These are phyloP conservation scores for Tetraselmis striata DNA, from an alignment of 139 green algal species.

Conservation along the genomic window DNA sequence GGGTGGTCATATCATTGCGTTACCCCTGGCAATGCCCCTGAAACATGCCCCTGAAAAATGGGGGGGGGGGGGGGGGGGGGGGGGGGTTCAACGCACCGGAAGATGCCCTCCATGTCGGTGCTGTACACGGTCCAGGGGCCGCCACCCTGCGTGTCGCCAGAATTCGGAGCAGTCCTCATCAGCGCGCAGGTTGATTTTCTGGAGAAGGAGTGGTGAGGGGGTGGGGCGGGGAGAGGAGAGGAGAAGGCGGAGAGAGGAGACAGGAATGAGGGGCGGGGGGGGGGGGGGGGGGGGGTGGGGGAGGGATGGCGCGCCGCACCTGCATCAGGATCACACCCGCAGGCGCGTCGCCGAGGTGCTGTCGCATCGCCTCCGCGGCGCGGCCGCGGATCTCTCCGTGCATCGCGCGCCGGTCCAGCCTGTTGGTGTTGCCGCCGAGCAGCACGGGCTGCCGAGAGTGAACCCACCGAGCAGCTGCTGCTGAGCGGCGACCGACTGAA, in stretches of 20 bases:
- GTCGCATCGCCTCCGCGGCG: neutral
- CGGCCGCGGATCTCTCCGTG: neutral
- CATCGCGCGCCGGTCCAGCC: neutral
- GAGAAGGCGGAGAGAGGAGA: too few relatives aligned
- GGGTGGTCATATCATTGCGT: conserved; percentile 28
- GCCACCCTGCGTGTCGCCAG: conserved; percentile 20
- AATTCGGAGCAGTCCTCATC: neutral
- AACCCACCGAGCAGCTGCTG: too few relatives aligned
- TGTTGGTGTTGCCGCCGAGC: too few relatives aligned
- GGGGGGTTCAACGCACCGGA: too few relatives aligned
- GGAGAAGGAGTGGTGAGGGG: too few relatives aligned
- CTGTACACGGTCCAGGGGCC: conserved; percentile 23
- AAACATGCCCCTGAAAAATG: conserved; percentile 8
- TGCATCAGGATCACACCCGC: neutral
- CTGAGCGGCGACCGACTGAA: too few relatives aligned
- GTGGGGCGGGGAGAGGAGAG: too few relatives aligned
- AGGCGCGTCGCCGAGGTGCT: neutral
- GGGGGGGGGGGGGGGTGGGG: neutral
- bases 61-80: too few relatives aligned
- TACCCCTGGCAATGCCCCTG: conserved; percentile 8
- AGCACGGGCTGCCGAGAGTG: neutral
- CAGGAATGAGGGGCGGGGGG: neutral
- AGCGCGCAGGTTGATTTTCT: neutral
- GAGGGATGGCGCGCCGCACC: neutral
- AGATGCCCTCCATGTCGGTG: conserved; percentile 28